These are phyloP conservation scores for Phanerodontia chrysosporium DNA, from an alignment of 768 basidiomycete species.

Conservation along the genomic window DNA sequence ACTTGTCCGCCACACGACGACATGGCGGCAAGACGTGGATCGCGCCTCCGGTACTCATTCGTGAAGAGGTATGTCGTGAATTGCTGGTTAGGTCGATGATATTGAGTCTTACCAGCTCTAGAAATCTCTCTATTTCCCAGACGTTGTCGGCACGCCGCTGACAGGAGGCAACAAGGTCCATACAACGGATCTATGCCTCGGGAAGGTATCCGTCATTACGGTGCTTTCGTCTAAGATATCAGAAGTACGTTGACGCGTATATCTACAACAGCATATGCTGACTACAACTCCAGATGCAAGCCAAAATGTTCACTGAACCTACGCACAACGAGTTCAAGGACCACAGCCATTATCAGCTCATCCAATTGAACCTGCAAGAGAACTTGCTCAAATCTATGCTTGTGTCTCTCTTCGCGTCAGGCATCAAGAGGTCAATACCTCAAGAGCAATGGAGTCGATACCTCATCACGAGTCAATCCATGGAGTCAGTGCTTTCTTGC, in stretches of 20 bases:
- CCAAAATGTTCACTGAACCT: conserved; percentile 60
- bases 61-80: conserved; percentile 69
- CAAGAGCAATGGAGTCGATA: conserved; percentile 63
- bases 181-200: conserved; percentile 73
- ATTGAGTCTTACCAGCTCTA: conserved; percentile 26
- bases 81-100: not conserved
- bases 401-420: conserved; percentile 77
- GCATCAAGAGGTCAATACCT: conserved; percentile 66
- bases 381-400: conserved; percentile 90
- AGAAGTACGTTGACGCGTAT: conserved; percentile 49
- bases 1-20: conserved; percentile 71
- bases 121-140: conserved; percentile 91
- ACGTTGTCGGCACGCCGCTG: conserved; percentile 72
- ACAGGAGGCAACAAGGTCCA: conserved; percentile 52
- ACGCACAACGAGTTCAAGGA: conserved; percentile 48
- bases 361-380: conserved; percentile 92
- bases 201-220: conserved; percentile 73
- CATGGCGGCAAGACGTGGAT: conserved; percentile 95
- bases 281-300: conserved; percentile 50
- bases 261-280: not conserved
- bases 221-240: conserved; percentile 87
- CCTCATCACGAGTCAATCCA: conserved; percentile 75
- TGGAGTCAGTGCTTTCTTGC: conserved; percentile 43
- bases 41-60: conserved; percentile 83
- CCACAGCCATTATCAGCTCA: conserved; percentile 62